Base-by-base conservation (phyloP, 169 alveolate genomes). In the Plasmodium coatneyi region DNA sequence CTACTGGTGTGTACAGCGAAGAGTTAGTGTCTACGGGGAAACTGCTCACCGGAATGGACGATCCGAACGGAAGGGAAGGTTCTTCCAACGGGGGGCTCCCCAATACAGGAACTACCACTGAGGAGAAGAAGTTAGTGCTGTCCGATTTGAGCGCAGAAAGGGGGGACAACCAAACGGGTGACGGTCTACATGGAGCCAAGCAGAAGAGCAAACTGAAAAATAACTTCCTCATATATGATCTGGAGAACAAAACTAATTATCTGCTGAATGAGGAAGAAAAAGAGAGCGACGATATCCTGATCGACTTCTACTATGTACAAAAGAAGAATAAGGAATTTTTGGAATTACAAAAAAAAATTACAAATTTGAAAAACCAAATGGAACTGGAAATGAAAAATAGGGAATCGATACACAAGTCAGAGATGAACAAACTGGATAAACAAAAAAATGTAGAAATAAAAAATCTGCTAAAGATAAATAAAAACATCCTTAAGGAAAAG, bases 301-400 rank as follows among this genome's bases (percentile, higher is more conserved):
- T 89, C n/a, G 94, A 89, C 16, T 89, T 80, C 25, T 80, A 34
- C 81, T 89, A 89, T 80, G 89, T 89, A 79, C 91, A 89, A 16
- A 89, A 89, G 14, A 78, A 89, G 52, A 89, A 78, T 41, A 89
- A 89, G n/a, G 94, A 89, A 66, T 34, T 46, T 25, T 89, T 89
- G 71, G 94, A 89, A 79, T 22, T 89, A 60, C 83, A 89, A 49
- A 89, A 89, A 32, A 89, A 89, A 14, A 89, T 89, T 79, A 80
- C 49, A 19, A 89, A 89, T 80, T 12, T 80, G 28, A 89, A 80
- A 89, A 80, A 89, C 52, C 91, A 89, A 80, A 89, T 89, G 91
- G 87, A 79, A 39, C 72, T 89, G 43, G 94, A 89, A 89, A 89
- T 89, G 94, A 89, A 89, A 89, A 89, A 89, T 79, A 89, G 81